Evolutionary conservation across 139 green algal genomes (phyloP).

Genomic region (Chlamydomonas sp.): DNA sequence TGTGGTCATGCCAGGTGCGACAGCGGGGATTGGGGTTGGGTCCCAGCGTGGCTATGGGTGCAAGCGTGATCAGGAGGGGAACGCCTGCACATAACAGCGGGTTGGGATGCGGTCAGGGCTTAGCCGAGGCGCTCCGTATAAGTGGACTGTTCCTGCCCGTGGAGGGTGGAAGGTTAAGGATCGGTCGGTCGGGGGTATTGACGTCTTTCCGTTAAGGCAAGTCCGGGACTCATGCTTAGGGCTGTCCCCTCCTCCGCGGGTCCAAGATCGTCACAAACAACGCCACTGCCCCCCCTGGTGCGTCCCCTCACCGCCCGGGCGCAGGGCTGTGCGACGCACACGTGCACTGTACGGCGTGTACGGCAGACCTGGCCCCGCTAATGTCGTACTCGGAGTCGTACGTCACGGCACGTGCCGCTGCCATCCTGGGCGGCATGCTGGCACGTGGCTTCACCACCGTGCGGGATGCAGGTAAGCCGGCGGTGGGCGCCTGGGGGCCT

Average conservation of each 20-base stretch:
- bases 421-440: constrained; percentile 71
- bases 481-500: too few species aligned
- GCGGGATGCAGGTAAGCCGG: constrained; percentile 49
- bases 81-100: not conserved
- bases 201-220: not conserved
- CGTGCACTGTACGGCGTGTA: constrained; percentile 71
- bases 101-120: too few species aligned
- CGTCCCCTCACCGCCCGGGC: not conserved
- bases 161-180: too few species aligned
- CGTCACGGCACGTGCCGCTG: constrained; percentile 48
- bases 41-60: not conserved
- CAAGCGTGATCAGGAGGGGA: not conserved
- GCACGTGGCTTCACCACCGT: constrained; percentile 78
- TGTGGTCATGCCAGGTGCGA: constrained; percentile 25
- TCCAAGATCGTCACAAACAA: too few species aligned
- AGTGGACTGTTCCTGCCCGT: too few species aligned
- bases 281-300: too few species aligned
- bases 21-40: not conserved
- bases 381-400: constrained; percentile 55
- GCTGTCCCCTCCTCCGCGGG: not conserved
- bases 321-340: constrained; percentile 70
- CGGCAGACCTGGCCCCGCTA: constrained; percentile 66
- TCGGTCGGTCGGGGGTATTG: not conserved
- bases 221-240: too few species aligned
- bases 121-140: too few species aligned